phyloP scores from a whole-genome alignment of 2,329 filamentous ascomycete species.

The Gnomoniopsis sp. region DNA sequence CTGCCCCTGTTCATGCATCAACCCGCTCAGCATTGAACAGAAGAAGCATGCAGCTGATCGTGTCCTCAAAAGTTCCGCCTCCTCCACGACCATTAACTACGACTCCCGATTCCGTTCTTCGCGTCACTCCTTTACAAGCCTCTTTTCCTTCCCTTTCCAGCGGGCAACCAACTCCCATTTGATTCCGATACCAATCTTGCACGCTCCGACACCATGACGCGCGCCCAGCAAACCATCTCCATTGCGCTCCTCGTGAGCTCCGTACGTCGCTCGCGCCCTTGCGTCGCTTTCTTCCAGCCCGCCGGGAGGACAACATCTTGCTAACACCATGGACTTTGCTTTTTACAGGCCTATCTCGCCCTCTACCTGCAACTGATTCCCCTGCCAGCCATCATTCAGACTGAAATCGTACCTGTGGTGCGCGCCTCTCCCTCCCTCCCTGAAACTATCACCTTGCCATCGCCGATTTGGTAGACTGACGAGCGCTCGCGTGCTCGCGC shows the following conservation, averaged over 20 bases:
- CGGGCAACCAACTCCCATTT: background rate
- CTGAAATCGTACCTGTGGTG: constrained; percentile 87
- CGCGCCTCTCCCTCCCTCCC: constrained; percentile 31
- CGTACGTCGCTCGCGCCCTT: constrained; percentile 48
- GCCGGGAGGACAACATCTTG: background rate
- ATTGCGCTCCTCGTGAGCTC: constrained; percentile 83
- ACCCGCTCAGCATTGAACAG: background rate
- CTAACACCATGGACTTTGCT: background rate
- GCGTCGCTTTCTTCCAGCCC: background rate
- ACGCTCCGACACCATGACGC: constrained; percentile 68
- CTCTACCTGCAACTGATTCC: constrained; percentile 82
- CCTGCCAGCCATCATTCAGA: constrained; percentile 72
- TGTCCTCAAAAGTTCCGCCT: constrained; percentile 1
- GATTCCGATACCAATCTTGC: background rate
- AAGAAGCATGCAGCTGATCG: constrained; percentile 3
- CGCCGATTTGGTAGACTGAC: background rate
- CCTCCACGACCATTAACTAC: background rate
- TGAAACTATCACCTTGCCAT: background rate
- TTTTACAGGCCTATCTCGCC: constrained; percentile 77
- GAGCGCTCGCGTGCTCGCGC: background rate
- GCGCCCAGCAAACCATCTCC: constrained; percentile 88
- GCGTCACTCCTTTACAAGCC: constrained; percentile 15
- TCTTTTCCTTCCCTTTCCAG: background rate
- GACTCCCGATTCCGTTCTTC: background rate
- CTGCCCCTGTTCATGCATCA: background rate